Evolutionary conservation across 2,329 filamentous ascomycete genomes (phyloP).

Genomic region (Colletotrichum incanum): DNA sequence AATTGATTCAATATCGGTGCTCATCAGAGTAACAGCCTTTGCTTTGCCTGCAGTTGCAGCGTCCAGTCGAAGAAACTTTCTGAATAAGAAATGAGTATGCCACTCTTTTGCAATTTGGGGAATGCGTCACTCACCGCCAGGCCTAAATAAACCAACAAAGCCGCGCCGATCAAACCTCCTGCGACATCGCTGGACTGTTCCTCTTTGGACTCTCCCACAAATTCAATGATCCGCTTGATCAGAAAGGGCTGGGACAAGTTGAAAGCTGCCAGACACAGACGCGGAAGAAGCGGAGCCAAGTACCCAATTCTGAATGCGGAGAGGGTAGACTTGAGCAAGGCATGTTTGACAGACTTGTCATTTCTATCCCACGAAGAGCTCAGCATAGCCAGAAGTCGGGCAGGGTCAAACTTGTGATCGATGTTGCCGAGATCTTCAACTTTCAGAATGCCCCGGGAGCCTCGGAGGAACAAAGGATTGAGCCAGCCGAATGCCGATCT

Average conservation of each 20-base stretch:
- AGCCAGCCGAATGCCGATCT: not conserved
- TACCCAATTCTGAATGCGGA: not conserved
- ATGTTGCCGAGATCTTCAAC: not conserved
- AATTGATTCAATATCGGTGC: slow-evolving; percentile 43
- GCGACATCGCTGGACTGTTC: not conserved
- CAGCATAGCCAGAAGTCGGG: not conserved
- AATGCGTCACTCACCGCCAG: slow-evolving; percentile 33
- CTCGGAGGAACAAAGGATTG: not conserved
- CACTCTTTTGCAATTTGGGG: not conserved
- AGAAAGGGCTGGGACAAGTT: slow-evolving; percentile 40
- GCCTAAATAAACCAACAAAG: slow-evolving; percentile 45
- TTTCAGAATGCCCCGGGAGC: not conserved
- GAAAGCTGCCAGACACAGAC: not conserved
- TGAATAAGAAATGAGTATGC: slow-evolving; percentile 32
- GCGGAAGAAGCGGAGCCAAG: not conserved
- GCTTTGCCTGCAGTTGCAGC: slow-evolving; percentile 34
- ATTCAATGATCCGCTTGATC: slow-evolving; percentile 36
- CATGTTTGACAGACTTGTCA: not conserved
- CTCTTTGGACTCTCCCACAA: slow-evolving; percentile 1
- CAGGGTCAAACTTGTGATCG: not conserved
- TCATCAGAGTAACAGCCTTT: slow-evolving; percentile 43
- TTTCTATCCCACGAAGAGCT: not conserved
- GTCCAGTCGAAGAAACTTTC: slow-evolving; percentile 42
- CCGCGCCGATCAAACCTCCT: slow-evolving; percentile 40
- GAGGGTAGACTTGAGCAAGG: not conserved